Base-by-base conservation (phyloP, 1,284 basidiomycete species). In the Pseudozyma tsukubaensis region DNA sequence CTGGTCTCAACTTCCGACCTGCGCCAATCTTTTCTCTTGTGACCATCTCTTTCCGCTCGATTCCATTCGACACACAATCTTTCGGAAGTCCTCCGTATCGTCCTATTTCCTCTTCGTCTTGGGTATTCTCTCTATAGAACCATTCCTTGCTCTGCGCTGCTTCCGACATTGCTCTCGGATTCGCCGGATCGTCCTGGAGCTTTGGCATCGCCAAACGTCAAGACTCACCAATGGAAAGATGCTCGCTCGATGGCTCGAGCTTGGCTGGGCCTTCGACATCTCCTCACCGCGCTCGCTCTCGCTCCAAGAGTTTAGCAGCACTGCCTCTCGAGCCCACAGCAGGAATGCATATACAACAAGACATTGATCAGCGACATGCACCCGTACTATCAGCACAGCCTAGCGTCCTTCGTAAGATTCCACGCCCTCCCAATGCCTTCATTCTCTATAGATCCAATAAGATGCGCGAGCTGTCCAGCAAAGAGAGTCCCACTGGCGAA, bases 391-490 rank as follows among this genome's bases (percentile, higher is more conserved):
- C 55, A 9, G 53, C 45, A 1, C 40, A 24, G 37, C 37, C 64
- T 6, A 32, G 52, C 12, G 48, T 63, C 2, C 47, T 68, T n/a
- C 57, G 65, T 36, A 73, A 65, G 34, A 73, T 68, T 18, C 60
- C 60, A 1, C 61, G 72, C 21, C 72, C 72, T 0, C 72, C 66
- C 18, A 74, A 74, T 55, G 72, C 72, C 10, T 74, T 74, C 56
- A 69, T 74, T 10, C 65, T 74, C 18, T 74, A 74, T 39, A 55
- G 72, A 19, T 58, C 55, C 29, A 47, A 34, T 44, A 74, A 74
- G 50, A 66, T 66, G 50, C 54, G 50, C 13, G 66, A 74, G 21
- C 42, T 69, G 39, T 44, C 37, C 6, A 39, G 36, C 39, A 42
- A 54, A 49, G 48, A 37, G 21, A 19, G n/a, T 19, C 13, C 44